These are phyloP conservation scores for Tetracladium maxilliforme DNA, from an alignment of 2,329 filamentous ascomycete genomes.

Conservation along the genomic window DNA sequence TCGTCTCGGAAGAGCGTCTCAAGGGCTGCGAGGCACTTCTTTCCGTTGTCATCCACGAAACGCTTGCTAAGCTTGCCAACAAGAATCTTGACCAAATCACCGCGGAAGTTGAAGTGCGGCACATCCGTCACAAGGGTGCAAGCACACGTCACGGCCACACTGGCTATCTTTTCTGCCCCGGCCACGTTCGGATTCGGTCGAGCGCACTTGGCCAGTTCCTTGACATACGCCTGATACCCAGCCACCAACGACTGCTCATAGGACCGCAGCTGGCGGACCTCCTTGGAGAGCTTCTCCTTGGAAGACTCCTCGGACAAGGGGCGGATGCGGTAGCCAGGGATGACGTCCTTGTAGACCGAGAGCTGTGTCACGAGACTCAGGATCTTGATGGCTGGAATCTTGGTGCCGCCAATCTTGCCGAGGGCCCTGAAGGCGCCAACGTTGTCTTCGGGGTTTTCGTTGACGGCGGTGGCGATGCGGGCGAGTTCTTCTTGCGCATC, in stretches of 20 bases:
- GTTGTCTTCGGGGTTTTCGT: constrained; percentile 89
- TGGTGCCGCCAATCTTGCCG: constrained; percentile 56
- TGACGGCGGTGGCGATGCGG: constrained; percentile 64
- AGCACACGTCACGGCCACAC: constrained; percentile 71
- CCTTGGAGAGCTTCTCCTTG: constrained; percentile 75
- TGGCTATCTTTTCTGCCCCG: constrained; percentile 39
- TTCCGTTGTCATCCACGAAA: constrained; percentile 58
- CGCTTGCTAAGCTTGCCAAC: constrained; percentile 68
- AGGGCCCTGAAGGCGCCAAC: constrained; percentile 64
- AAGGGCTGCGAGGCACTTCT: constrained; percentile 63
- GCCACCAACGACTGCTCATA: constrained; percentile 82
- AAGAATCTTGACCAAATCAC: constrained; percentile 74
- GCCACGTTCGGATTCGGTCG: constrained; percentile 27
- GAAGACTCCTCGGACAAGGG: constrained; percentile 61
- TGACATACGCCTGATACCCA: constrained; percentile 75
- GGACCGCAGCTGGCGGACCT: constrained; percentile 65
- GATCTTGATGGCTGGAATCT: constrained; percentile 65
- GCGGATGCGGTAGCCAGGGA: constrained; percentile 90
- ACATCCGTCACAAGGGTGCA: constrained; percentile 70
- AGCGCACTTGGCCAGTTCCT: constrained; percentile 57
- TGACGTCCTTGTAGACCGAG: constrained; percentile 87
- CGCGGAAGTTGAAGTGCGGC: constrained; percentile 94
- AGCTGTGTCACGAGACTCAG: constrained; percentile 76
- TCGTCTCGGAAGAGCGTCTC: constrained; percentile 75
- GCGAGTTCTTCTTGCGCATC: constrained; percentile 89